Base-by-base conservation (phyloP, 2,329 filamentous ascomycete species). In the Coniosporium uncinatum region DNA sequence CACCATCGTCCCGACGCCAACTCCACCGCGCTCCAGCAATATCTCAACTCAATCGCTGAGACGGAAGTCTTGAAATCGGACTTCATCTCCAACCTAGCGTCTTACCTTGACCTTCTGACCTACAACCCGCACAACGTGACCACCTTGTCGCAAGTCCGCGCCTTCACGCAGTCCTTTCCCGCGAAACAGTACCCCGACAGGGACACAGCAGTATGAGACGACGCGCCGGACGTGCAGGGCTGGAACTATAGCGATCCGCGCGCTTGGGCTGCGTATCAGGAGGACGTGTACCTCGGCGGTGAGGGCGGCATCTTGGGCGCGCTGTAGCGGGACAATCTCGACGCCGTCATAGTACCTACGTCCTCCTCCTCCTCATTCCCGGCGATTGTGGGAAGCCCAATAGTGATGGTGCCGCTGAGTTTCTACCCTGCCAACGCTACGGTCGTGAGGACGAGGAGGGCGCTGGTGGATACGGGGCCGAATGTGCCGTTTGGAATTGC, bases 361-460 rank as follows among this genome's bases (percentile, higher is more conserved):
- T 48, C 59, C 13, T 60, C 70, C 18, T 64, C 73, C 0, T 59
- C 68, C 0, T 56, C 61, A 2, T 64, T 77, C 4, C 70, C 76
- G 2, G 76, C 75, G 1, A 58, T 79, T 17, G 67, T 80, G 1
- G 81, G 80, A 1, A 66, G 70, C 0, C 82, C 82, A 0, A 69
- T 81, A 4, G 62, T 86, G 11, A 80, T 77, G 0, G 75, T 86
- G 0, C 83, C 81, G 0, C 59, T 86, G 42, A 80, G 81, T 0
- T 70, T 69, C 32, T 75, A 71, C 39, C 75, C 76, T 0, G 48
- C 59, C 0, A 69, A 71, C 22, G 71, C 70, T 5, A 61, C 62
- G 1, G 66, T 79, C 3, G 52, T 58, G 18, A 58, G 57, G 27
- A 73, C 75, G 40, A 41, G 46, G 0, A 62, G 72, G 5, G 71